Conservation (phyloP, 768 basidiomycete species). For the Ephemerocybe angulata region DNA sequence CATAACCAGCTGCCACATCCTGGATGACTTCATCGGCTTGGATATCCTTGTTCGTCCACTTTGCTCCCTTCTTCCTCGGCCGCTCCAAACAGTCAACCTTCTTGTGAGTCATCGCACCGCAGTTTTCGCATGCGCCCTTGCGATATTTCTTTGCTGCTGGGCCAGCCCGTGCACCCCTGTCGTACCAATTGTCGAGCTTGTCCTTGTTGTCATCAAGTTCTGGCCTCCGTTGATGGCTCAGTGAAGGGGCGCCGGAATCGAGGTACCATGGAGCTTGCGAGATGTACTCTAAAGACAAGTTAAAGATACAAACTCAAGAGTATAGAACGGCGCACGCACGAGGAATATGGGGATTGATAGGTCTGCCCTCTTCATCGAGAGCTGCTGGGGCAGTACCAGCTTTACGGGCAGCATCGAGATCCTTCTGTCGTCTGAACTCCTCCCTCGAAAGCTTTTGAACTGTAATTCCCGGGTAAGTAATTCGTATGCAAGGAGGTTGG, state of each 20-base stretch:
- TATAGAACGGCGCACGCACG: conserved; percentile 48
- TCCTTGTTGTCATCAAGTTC: conserved; percentile 54
- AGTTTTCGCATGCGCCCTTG: conserved; percentile 98
- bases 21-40: conserved; percentile 89
- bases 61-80: conserved; percentile 94
- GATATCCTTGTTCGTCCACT: conserved; percentile 86
- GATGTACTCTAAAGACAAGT: conserved; percentile 74
- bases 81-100: conserved; percentile 91
- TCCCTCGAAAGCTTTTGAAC: conserved; percentile 88
- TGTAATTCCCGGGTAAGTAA: conserved; percentile 29
- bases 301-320: not conserved
- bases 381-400: conserved; percentile 97
- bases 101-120: conserved; percentile 94
- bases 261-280: conserved; percentile 99
- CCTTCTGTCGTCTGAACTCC: conserved; percentile 93
- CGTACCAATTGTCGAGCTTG: conserved; percentile 90
- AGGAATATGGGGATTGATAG: conserved; percentile 99
- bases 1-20: conserved; percentile 73
- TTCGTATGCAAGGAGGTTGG: not conserved
- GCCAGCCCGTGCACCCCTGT: conserved; percentile 77
- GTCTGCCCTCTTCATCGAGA: conserved; percentile 88
- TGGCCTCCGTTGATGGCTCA: conserved; percentile 89
- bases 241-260: conserved; percentile 88
- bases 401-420: conserved; percentile 96
- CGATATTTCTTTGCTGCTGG: conserved; percentile 96